These are phyloP conservation scores for Suhomyces coccinellae DNA, from an alignment of 1,139 yeast genomes.

Conservation along the genomic window DNA sequence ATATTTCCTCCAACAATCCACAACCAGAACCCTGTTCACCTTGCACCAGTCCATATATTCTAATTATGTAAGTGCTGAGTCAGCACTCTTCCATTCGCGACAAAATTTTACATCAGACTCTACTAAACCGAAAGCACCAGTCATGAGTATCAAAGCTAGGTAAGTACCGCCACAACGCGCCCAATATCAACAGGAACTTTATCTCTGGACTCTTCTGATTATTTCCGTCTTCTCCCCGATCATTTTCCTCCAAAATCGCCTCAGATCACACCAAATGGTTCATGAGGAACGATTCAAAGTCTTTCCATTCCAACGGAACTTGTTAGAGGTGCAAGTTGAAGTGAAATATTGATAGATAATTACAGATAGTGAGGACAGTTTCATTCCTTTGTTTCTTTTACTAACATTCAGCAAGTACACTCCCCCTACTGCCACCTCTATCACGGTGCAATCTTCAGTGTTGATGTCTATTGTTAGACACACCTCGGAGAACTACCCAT, in stretches of 20 bases:
- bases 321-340: too few relatives aligned
- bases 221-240: neutral
- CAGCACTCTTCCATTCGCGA: conserved; percentile 10
- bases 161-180: conserved; percentile 14
- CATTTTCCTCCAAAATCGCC: neutral
- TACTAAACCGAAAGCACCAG: conserved; percentile 8
- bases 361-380: neutral
- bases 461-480: conserved; percentile 73
- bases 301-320: too few relatives aligned
- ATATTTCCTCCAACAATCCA: neutral
- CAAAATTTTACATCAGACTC: conserved; percentile 9
- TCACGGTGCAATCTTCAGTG: conserved; percentile 57
- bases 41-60: neutral
- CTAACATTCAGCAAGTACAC: conserved; percentile 25
- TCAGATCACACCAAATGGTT: neutral
- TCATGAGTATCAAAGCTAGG: conserved; percentile 29
- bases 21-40: neutral
- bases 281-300: too few relatives aligned
- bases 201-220: neutral
- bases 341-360: neutral
- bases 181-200: neutral
- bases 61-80: conserved; percentile 4
- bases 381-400: neutral
- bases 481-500: conserved; percentile 68
- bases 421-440: conserved; percentile 46